Evolutionary conservation across 2,329 filamentous ascomycete genomes (phyloP), one percentile per base, ranked within the genome.

Genomic region (Stemphylium vesicarium): DNA sequence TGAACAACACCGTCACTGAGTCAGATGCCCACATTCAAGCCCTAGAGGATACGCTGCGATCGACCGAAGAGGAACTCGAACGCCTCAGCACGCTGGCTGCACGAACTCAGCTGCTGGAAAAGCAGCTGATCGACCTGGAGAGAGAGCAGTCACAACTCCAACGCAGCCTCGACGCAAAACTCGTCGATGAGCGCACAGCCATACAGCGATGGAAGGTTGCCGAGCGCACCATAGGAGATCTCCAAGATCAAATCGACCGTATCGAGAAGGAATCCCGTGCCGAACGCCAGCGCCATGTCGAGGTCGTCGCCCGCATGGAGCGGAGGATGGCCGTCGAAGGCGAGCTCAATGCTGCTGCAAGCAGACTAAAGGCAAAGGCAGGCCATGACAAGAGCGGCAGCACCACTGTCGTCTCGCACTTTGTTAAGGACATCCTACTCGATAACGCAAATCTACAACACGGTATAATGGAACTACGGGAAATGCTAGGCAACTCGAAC

Each of bases 381-480:
- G 82, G 82, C 3, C 82, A 83, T 3, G 82, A 84, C 26, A 84
- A 84, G 62, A 80, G 79, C 51, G 82, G 85, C 9, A 82, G 85
- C 9, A 86, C 82, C 57, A 87, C 81, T 53, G 91, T 96, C 33
- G 91, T 98, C n/a, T 93, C 91, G 16, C 91, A 96, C 70, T 98
- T 99, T 66, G 95, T 99, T 51, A 92, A 93, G 64, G 95, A 98
- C 73, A 90, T 99, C 51, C 81, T 99, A 15, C 89, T 96, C 68
- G 95, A 99, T 74, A 99, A 99, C 70, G 92, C 93, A 9, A 96
- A 92, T 65, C 80, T 99, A 39, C 95, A 99, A 74, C 84, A 95
- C 59, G 92, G 92, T 13, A 96, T 98, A 56, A 86, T 93, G 47
- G 95, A 99, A 78, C 79, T 99, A 42, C 85, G 93, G 15, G 93